phyloP scores from a whole-genome alignment of 306 rosid genomes.

The Elaeagnus macrophylla region DNA sequence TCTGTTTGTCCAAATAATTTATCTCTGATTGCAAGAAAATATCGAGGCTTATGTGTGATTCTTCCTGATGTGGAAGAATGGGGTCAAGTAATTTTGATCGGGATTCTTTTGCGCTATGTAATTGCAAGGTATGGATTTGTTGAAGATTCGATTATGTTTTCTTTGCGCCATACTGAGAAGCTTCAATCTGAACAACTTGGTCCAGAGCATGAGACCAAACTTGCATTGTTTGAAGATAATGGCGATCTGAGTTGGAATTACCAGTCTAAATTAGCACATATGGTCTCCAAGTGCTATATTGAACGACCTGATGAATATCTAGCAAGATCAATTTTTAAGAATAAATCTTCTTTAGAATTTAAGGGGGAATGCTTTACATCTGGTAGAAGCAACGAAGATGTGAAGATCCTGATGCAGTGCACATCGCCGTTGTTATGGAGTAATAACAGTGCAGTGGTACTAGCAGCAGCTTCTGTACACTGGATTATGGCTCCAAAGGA shows the following conservation, averaged over 20 bases:
- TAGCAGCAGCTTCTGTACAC: constrained; percentile 88
- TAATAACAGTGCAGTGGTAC: constrained; percentile 90
- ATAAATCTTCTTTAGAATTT: constrained; percentile 35
- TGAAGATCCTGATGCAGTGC: constrained; percentile 77
- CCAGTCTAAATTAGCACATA: constrained; percentile 40
- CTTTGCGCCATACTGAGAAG: constrained; percentile 31
- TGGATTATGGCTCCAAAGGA: constrained; percentile 87
- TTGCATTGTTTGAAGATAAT: constrained; percentile 32
- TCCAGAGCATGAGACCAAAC: constrained; percentile 10
- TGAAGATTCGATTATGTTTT: constrained; percentile 69
- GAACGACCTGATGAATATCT: constrained; percentile 93
- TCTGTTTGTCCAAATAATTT: constrained; percentile 84
- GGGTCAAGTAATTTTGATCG: constrained; percentile 85
- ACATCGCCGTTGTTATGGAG: constrained; percentile 94
- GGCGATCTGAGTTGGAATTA: constrained; percentile 25
- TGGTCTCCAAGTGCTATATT: constrained; percentile 66
- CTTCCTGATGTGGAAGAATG: constrained; percentile 97
- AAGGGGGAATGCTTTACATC: constrained; percentile 48
- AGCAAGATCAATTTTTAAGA: constrained; percentile 57
- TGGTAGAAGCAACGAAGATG: constrained; percentile 46
- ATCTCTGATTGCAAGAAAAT: constrained; percentile 61
- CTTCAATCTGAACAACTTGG: constrained; percentile 31
- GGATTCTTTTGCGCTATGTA: constrained; percentile 74
- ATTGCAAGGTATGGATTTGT: constrained; percentile 83
- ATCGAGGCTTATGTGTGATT: constrained; percentile 66